phyloP scores from a whole-genome alignment of 2,329 filamentous ascomycete genomes.

The Hymenoscyphus repandus region DNA sequence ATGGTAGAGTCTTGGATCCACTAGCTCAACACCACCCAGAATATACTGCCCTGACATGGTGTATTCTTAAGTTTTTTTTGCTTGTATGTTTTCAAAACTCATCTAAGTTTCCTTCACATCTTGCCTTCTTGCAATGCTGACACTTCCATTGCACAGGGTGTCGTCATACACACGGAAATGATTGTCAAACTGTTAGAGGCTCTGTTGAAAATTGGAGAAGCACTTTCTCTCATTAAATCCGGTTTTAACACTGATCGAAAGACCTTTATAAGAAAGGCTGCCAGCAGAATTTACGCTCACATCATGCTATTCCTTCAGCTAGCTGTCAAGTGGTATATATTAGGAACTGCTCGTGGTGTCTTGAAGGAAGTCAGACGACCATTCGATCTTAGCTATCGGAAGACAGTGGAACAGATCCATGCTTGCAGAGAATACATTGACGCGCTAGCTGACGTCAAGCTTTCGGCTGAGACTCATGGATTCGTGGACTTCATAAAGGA shows the following conservation, averaged over 20 bases:
- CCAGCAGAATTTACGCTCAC: slow-evolving; percentile 10
- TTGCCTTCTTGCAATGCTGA: neutral
- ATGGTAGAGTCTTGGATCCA: slow-evolving; percentile 4
- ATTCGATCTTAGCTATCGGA: slow-evolving; percentile 4
- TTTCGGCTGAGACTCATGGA: too few relatives aligned
- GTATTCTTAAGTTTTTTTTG: neutral
- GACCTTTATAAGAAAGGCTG: slow-evolving; percentile 6
- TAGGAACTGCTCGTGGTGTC: slow-evolving; percentile 9
- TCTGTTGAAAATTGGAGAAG: slow-evolving; percentile 9
- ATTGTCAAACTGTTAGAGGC: slow-evolving; percentile 12
- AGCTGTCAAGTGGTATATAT: slow-evolving; percentile 14
- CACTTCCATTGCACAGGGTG: slow-evolving; percentile 1
- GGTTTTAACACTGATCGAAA: slow-evolving; percentile 10
- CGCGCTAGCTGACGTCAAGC: too few relatives aligned
- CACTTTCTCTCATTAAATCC: slow-evolving; percentile 7
- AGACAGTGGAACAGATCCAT: slow-evolving; percentile 7
- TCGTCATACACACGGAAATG: slow-evolving; percentile 16
- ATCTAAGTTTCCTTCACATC: neutral
- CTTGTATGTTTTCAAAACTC: neutral
- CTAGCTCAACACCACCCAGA: slow-evolving; percentile 10
- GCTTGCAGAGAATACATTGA: too few relatives aligned
- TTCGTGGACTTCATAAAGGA: too few relatives aligned
- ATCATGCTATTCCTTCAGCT: slow-evolving; percentile 11
- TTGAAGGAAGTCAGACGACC: slow-evolving; percentile 5
- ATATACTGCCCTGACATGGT: slow-evolving; percentile 9